Evolutionary conservation across 192 early-diverging fungal species (phyloP), one percentile per base, ranked within the genome.

Genomic region (Coemansia sp.): DNA sequence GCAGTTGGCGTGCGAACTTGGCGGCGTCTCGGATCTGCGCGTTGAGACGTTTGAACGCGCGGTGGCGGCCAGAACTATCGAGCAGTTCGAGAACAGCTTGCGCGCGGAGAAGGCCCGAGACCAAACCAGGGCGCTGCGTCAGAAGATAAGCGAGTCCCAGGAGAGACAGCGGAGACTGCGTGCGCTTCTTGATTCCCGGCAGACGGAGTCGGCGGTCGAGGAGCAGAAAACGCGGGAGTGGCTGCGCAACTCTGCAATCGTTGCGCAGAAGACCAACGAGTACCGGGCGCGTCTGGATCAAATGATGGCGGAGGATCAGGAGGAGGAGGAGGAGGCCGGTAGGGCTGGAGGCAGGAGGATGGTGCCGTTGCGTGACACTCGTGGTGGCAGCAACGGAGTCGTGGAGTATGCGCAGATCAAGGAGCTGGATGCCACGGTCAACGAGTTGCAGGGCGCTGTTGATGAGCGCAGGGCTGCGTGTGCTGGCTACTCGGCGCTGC

Each of bases 171-270:
- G 46, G 22, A 57, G 48, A 25, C 42, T 81, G 16, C 67, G 54
- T 13, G 46, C 39, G 25, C 17, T 77, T 45, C 59, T 85, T 13
- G 72, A 69, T 9, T 20, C 64, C 10, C 65, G 74, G 5, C 16
- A 11, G 10, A n/a, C 9, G 13, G 67, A 55, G 5, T 68, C 68
- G 1, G 62, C 69, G 8, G 53, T 76, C 11, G 83, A 85, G 51
- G 69, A 78, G 55, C 77, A 80, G 44, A 85, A 85, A 67, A 68
- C 74, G 1, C 59, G 75, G 4, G 83, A 85, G 46, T 85, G 83
- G 83, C 41, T 56, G 62, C 67, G 77, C 16, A 85, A 85, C 44
- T 64, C 79, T 1, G 55, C 65, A 16, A 65, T 85, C 5, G 63
- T 85, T 2, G 50, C 39, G 12, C 71, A 70, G 44, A 85, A 85